Percentiles rank a stretch among this genome's conserved stretches.
Conservation (phyloP, 2,329 filamentous ascomycete species). For the Calonectria hongkongensis region DNA sequence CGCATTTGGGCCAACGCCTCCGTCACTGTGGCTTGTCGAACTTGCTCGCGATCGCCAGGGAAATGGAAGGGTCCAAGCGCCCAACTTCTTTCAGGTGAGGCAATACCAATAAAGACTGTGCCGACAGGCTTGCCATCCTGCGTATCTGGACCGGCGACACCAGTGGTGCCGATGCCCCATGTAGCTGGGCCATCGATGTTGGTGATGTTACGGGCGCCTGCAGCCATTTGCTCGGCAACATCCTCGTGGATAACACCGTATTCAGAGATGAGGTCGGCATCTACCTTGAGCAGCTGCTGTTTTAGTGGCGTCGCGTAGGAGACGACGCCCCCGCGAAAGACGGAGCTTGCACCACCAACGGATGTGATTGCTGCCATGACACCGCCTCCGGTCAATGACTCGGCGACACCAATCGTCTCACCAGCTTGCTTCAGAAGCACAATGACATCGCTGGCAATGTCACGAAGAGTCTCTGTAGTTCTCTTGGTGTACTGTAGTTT, state of each 20-base stretch:
- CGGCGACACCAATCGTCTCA: slow-evolving; percentile 56
- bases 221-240: slow-evolving; percentile 50
- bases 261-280: slow-evolving; percentile 37
- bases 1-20: slow-evolving; percentile 40
- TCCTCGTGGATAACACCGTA: slow-evolving; percentile 44
- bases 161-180: slow-evolving; percentile 47
- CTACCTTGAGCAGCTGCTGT: slow-evolving; percentile 51
- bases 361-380: slow-evolving; percentile 58
- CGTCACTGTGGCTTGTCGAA: slow-evolving; percentile 29
- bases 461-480: slow-evolving; percentile 38
- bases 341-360: slow-evolving; percentile 56
- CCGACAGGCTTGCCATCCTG: slow-evolving; percentile 47
- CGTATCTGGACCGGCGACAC: slow-evolving; percentile 36
- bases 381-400: slow-evolving; percentile 58
- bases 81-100: background rate
- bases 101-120: slow-evolving; percentile 47
- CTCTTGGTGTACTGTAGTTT: slow-evolving; percentile 14
- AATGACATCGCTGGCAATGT: slow-evolving; percentile 46
- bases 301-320: slow-evolving; percentile 58
- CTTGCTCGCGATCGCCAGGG: slow-evolving; percentile 32
- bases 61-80: slow-evolving; percentile 46
- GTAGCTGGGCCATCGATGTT: slow-evolving; percentile 42
- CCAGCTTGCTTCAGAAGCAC: slow-evolving; percentile 44
- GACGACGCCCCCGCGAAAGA: slow-evolving; percentile 59
- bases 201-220: slow-evolving; percentile 40